Evolutionary conservation across 169 alveolate species (phyloP), one percentile per base, ranked within the genome.

Genomic region (Cryptosporidium ryanae): DNA sequence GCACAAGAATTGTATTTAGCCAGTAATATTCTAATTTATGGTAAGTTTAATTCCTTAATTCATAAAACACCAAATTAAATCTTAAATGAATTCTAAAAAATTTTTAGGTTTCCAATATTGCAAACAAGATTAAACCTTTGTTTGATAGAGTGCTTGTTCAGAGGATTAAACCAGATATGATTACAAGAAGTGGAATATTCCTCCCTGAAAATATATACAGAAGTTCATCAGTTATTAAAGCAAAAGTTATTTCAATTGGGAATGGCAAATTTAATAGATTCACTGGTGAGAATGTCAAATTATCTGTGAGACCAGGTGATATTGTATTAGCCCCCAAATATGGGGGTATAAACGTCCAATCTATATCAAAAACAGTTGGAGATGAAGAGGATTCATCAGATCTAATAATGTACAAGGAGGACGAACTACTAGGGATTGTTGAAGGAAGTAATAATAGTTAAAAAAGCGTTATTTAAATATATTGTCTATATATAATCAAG

Each of bases 141-240:
- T 44, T 76, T 57, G 71, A 76, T 61, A 55, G 87, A 18, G 87
- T 76, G 21, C 64, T 76, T 6, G 87, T 76, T 8, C 87, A 76
- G 50, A 76, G 64, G 43, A n/a, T 76, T 23, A 32, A 46, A 44
- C 68, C 63, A 7, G 55, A 76, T 38, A 52, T 46, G 0, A 61
- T 76, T 8, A 76, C 87, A 1, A 76, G 59, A 25, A 59, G 76
- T 23, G 87, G 87, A 76, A 59, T 76, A 54, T 25, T 76, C 13
- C 43, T 76, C 23, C 87, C 87, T 0, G 87, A 59, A 25, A 32
- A 63, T 10, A 5, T 61, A 0, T 27, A 31, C n/a, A 76, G 63
- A 25, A 46, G 64, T 31, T 15, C 55, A 15, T 7, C 18, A 17
- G 38, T 38, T 38, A 38, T 76, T 44, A 55, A 44, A 38, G 87